Percentiles rank a stretch among this genome's conserved stretches.
Evolutionary conservation across 2,329 filamentous ascomycete species (phyloP).

Genomic region (Ramularia endophylla): DNA sequence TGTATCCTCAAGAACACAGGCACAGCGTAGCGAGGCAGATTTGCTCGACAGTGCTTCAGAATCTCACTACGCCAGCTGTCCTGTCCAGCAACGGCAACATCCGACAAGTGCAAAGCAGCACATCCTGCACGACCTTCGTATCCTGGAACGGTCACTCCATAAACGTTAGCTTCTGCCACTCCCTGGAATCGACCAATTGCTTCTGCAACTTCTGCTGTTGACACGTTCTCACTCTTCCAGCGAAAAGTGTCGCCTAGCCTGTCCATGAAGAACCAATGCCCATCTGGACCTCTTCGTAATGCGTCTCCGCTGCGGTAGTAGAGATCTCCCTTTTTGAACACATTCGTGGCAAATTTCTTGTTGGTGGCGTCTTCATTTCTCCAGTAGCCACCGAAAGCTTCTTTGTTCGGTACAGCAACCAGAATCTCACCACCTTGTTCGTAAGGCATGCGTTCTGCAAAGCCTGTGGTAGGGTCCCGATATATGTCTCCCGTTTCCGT

Average conservation of each 20-base stretch:
- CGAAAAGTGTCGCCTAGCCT: constrained; percentile 42
- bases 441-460: constrained; percentile 57
- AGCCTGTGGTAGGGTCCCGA: constrained; percentile 61
- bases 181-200: constrained; percentile 36
- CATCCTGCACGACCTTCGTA: constrained; percentile 49
- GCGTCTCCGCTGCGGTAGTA: constrained; percentile 43
- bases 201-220: constrained; percentile 41
- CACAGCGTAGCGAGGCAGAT: constrained; percentile 68
- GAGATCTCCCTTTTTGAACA: constrained; percentile 41
- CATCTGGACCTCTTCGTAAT: constrained; percentile 35
- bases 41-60: constrained; percentile 50
- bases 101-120: constrained; percentile 49
- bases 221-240: constrained; percentile 45
- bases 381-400: constrained; percentile 63
- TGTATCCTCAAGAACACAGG: constrained; percentile 65
- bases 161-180: constrained; percentile 42
- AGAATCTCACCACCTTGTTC: constrained; percentile 68
- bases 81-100: constrained; percentile 46
- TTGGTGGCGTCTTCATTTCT: constrained; percentile 60
- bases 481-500: constrained; percentile 60
- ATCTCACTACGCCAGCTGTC: constrained; percentile 48
- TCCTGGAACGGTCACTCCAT: constrained; percentile 41
- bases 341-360: constrained; percentile 45
- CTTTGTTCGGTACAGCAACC: constrained; percentile 52
- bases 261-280: constrained; percentile 44